Evolutionary conservation across 345 rosid genomes (phyloP).

Genomic region (Heritiera littoralis): DNA sequence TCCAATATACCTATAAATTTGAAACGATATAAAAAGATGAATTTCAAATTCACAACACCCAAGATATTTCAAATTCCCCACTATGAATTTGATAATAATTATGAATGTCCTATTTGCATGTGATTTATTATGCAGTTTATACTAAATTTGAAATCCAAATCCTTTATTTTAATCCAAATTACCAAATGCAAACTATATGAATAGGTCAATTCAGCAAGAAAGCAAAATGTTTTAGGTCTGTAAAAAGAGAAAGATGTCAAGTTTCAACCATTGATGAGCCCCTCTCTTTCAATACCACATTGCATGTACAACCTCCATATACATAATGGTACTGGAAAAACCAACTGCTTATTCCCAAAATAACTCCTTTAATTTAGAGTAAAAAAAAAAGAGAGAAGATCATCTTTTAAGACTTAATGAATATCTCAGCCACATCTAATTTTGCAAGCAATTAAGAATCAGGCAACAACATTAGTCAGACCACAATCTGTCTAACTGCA

Average conservation of each 20-base stretch:
- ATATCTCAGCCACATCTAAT: neutral
- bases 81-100: no score
- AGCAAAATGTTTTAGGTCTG: slow-evolving; percentile 1
- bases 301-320: slow-evolving; percentile 1
- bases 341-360: neutral
- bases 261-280: neutral
- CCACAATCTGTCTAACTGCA: neutral
- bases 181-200: neutral
- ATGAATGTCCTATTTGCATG: no score
- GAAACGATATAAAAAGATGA: no score
- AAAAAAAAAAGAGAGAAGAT: neutral
- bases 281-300: neutral
- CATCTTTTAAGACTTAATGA: neutral
- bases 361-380: neutral
- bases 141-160: no score
- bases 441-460: neutral
- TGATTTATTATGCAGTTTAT: no score
- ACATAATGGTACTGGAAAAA: neutral
- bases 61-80: no score
- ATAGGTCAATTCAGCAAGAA: neutral
- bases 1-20: no score
- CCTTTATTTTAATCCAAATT: no score
- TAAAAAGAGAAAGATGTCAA: neutral
- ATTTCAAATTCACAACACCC: no score
- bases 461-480: neutral